phyloP scores from a whole-genome alignment of 164 flowering plant species.

The Macadamia integrifolia region DNA sequence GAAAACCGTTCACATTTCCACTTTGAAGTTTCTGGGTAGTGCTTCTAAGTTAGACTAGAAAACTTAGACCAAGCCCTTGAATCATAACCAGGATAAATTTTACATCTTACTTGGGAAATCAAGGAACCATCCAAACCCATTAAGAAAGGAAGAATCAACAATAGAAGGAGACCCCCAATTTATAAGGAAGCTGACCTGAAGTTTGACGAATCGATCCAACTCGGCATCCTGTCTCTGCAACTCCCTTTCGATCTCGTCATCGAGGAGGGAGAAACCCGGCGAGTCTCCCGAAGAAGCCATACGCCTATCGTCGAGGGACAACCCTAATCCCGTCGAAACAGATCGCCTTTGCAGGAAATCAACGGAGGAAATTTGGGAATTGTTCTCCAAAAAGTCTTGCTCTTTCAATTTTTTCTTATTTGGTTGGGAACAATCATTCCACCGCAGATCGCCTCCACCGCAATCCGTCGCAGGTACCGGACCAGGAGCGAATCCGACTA shows the following conservation, averaged over 20 bases:
- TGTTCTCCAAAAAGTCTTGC: conserved; percentile 59
- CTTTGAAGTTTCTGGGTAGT: too few relatives aligned
- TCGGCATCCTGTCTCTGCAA: conserved; percentile 68
- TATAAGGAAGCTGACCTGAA: conserved; percentile 41
- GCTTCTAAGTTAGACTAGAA: too few relatives aligned
- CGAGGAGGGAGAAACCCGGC: conserved; percentile 37
- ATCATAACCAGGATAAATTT: too few relatives aligned
- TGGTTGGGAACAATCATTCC: conserved; percentile 45
- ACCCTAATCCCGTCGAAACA: conserved; percentile 81
- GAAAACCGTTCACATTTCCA: too few relatives aligned
- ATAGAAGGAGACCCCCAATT: neutral
- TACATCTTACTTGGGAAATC: too few relatives aligned
- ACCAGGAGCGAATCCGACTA: conserved; percentile 28
- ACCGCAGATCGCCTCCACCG: conserved; percentile 43
- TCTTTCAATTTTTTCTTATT: conserved; percentile 57
- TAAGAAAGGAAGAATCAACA: neutral
- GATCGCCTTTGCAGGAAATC: conserved; percentile 61
- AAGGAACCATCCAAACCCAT: too few relatives aligned
- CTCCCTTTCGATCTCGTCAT: conserved; percentile 60
- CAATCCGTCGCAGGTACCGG: conserved; percentile 31
- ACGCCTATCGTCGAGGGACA: conserved; percentile 64
- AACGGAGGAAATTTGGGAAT: conserved; percentile 59
- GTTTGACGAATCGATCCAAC: conserved; percentile 64
- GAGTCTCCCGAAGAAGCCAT: conserved; percentile 67
- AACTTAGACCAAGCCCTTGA: too few relatives aligned